Evolutionary conservation across 1,284 basidiomycete species (phyloP), one percentile per base, ranked within the genome.

Genomic region (Schizopora paradoxa): DNA sequence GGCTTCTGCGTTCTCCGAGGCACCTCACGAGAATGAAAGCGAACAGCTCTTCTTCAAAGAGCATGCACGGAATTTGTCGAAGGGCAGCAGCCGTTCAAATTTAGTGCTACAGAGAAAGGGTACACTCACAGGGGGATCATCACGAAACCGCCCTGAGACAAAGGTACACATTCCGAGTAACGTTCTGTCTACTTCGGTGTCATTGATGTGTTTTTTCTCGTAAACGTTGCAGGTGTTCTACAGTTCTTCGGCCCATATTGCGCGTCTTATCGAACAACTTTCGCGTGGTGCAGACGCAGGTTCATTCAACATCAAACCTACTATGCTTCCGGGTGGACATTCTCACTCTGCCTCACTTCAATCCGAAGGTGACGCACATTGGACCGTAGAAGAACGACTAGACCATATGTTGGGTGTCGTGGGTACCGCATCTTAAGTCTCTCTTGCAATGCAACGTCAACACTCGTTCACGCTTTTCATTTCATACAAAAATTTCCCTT

Each of bases 201-300:
- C 45, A 21, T 47, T 48, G 41, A 54, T 41, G 54, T 50, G 41
- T 51, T 49, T 51, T 51, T 43, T 19, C 19, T 34, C 49, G n/a
- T n/a, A n/a, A n/a, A 48, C 44, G 33, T 40, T 47, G 32, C 60
- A 90, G 86, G 79, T 90, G 58, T 88, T 82, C 67, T 86, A 85
- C 66, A 86, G 82, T 55, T 78, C 83, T 16, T 72, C 82, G 23
- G 74, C 78, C 28, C 81, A 88, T 51, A 88, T 90, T 59, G 85
- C 82, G 36, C 83, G 79, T 52, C 71, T 90, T 47, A 86, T 90
- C 49, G 86, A 90, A 58, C 79, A 69, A 56, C 74, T 90, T 56
- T 87, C 86, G 41, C 79, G 79, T 61, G 82, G 79, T 29, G 77
- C 78, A 68, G 86, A 90, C 54, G 73, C 85, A 39, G 87, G 86